phyloP scores from a whole-genome alignment of 2,329 filamentous ascomycete genomes.

The Neurospora crassa region DNA sequence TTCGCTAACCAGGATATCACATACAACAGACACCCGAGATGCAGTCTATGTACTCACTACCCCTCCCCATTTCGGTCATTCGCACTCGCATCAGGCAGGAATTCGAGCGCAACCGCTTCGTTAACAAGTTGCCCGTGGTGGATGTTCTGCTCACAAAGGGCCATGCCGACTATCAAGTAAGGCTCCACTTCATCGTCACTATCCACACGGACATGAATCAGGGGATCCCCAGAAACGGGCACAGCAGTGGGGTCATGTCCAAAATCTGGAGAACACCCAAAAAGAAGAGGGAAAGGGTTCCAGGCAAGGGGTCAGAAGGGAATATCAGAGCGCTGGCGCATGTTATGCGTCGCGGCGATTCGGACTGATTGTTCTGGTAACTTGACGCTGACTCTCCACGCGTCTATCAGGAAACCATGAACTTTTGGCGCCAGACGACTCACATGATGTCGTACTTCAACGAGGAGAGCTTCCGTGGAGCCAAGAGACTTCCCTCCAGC shows the following conservation, averaged over 20 bases:
- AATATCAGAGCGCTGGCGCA: not conserved
- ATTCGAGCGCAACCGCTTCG: conserved; percentile 91
- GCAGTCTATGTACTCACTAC: conserved; percentile 92
- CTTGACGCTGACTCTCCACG: not conserved
- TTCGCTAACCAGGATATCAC: not conserved
- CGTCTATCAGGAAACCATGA: conserved; percentile 77
- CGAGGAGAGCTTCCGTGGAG: conserved; percentile 66
- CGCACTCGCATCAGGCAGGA: conserved; percentile 93
- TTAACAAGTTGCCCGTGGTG: conserved; percentile 77
- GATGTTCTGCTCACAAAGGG: conserved; percentile 88
- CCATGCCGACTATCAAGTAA: conserved; percentile 87
- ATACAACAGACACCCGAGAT: conserved; percentile 75
- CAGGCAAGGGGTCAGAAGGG: not conserved
- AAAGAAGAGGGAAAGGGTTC: not conserved
- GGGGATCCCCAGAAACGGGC: not conserved
- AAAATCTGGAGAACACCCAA: not conserved
- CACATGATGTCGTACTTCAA: conserved; percentile 98
- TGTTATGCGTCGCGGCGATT: not conserved
- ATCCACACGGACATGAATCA: not conserved
- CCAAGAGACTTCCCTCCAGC: conserved; percentile 69
- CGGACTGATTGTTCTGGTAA: not conserved
- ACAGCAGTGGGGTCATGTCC: not conserved
- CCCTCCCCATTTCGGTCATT: conserved; percentile 76
- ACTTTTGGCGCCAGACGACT: conserved; percentile 96
- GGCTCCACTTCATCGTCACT: conserved; percentile 13